Base-by-base conservation (phyloP, 73 alveolate species). In the Paraurostyla sp. region DNA sequence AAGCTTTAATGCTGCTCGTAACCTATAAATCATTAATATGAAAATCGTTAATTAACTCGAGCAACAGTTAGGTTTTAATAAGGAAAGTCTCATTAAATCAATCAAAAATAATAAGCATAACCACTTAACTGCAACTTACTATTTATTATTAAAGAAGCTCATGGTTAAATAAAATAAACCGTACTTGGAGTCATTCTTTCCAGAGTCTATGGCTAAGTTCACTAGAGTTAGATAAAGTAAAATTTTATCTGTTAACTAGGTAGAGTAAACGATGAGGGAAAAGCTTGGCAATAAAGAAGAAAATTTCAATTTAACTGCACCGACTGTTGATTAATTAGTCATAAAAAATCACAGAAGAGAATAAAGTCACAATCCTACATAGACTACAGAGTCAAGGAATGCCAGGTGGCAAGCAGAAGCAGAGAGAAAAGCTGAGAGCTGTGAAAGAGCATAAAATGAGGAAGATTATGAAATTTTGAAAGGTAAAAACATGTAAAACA, bases 41-140 rank as follows among this genome's bases (percentile, higher is more conserved):
- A 43, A 75, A 38, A 75, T 75, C 45, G 87, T 75, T 4, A 32
- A 75, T n/a, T 32, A 43, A 30, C 75, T 75, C 1, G 54, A 75
- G 52, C 20, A 46, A 23, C 75, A 75, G 41, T 30, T 75, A 49
- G 87, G 87, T 1, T 75, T 75, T 51, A 75, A 48, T 48, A 48
- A 43, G 69, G 87, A 75, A 32, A 75, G 73, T 30, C 30, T 75
- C 33, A 49, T 75, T 75, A 92, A 80, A 76, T 68, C 88, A 50
- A 82, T 83, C 49, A 68, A 71, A 88, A 88, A 83, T 42, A 71
- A 87, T 71, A 97, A 90, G 83, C 99, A 97, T 93, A 97, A 97
- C 89, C 97, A 97, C 87, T 95, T 97, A 27, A 97, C 99, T 0
- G 97, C 99, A 0, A 82, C 97, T 50, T 97, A 97, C 92, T 97